Evolutionary conservation across 768 basidiomycete species (phyloP), one percentile per base, ranked within the genome.

Genomic region (Paxillus ammoniavirescens): DNA sequence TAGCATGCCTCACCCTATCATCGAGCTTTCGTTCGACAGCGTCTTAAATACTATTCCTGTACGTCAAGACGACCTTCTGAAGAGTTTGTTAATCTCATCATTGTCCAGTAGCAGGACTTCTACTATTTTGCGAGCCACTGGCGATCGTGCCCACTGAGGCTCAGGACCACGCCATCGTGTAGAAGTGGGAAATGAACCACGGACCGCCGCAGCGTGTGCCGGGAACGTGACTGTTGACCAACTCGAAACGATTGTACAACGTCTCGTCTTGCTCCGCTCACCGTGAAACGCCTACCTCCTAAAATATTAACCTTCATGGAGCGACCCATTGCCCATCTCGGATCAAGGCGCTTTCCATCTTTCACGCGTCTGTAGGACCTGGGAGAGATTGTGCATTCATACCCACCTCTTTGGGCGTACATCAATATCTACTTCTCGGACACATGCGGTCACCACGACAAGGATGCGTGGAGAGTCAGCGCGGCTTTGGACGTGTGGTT

Each of bases 271-370:
- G 6, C 6, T 28, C 23, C 26, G 5, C 44, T 52, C 53, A 14
- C 56, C 4, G 37, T 57, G 35, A 50, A 48, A 15, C 40, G 45
- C 13, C 36, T 63, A 21, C 64, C 59, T 14, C 41, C 53, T 4
- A 58, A 82, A 72, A 67, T 81, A 77, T 49, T 76, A 30, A 26
- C 38, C 13, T 21, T 46, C 23, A 45, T 64, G n/a, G 18, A 46
- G 15, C 18, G 40, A 30, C n/a, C n/a, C n/a, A n/a, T n/a, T n/a
- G n/a, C 14, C 35, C 14, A 8, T 37, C 18, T 21, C 31, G 10
- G 35, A 42, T 0, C 51, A 46, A 2, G 53, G 52, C 8, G 56
- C 58, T 0, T 49, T 56, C 35, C 45, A n/a, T 50, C 59, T 68
- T n/a, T 31, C 44, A 3, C 55, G 54, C 13, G 57, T 66, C 17